Evolutionary conservation across 75 land plant species (phyloP).

Genomic region (Azolla pinnata): DNA sequence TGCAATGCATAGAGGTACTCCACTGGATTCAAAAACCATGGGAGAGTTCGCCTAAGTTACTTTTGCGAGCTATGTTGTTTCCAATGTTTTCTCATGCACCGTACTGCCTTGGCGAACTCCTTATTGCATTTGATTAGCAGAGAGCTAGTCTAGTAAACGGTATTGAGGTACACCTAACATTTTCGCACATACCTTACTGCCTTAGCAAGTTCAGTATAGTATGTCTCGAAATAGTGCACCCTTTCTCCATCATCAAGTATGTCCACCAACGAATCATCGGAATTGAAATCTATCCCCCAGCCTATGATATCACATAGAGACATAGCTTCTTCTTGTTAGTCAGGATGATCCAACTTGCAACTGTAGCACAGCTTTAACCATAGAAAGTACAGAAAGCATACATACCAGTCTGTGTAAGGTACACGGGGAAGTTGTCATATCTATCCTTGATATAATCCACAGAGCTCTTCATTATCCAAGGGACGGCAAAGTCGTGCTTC

Average conservation of each 20-base stretch:
- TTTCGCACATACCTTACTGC: neutral
- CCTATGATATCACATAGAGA: neutral
- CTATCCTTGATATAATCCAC: slow-evolving; percentile 11
- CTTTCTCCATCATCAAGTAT: neutral
- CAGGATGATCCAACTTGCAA: neutral
- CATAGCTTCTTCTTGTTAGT: neutral
- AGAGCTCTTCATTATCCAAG: neutral
- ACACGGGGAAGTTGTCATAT: slow-evolving; percentile 10
- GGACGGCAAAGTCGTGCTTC: neutral
- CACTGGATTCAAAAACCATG: too few species aligned
- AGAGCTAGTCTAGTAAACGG: too few species aligned
- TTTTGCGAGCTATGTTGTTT: too few species aligned
- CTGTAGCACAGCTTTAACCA: neutral
- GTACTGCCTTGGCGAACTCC: too few species aligned
- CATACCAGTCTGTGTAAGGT: slow-evolving; percentile 15
- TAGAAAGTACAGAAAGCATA: neutral
- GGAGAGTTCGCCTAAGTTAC: too few species aligned
- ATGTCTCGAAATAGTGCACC: neutral
- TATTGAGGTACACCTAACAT: too few species aligned
- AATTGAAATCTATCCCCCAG: neutral
- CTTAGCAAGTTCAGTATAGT: neutral
- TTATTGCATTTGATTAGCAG: too few species aligned
- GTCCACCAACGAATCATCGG: neutral
- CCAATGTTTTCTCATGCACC: too few species aligned
- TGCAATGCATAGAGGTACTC: too few species aligned